Percentiles rank a stretch among this genome's conserved stretches.
phyloP scores from a whole-genome alignment of 495 filamentous ascomycete species.

The Penicillium fimorum region DNA sequence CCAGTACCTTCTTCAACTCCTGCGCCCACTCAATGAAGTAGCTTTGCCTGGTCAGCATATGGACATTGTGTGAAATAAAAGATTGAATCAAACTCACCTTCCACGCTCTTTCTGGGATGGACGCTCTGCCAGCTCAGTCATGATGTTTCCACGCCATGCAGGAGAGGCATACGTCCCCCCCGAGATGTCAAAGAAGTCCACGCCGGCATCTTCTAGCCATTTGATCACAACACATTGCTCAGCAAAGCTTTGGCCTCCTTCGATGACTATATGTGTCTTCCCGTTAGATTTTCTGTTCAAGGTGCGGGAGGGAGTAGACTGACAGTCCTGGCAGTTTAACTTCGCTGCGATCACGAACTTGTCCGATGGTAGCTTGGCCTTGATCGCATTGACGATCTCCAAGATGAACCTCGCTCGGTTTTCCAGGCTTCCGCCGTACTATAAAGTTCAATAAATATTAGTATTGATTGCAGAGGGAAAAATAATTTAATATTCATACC shows the following conservation, averaged over 20 bases:
- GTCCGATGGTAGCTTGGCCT: conserved; percentile 14
- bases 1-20: conserved; percentile 20
- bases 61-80: too few relatives aligned
- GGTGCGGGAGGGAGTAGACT: neutral
- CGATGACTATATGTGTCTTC: conserved; percentile 8
- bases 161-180: conserved; percentile 20
- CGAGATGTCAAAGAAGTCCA: conserved; percentile 24
- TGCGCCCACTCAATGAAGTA: conserved; percentile 23
- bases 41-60: conserved; percentile 1
- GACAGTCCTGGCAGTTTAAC: conserved; percentile 21
- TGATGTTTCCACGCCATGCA: conserved; percentile 22
- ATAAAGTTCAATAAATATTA: too few relatives aligned
- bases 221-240: conserved; percentile 22
- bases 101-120: conserved; percentile 18
- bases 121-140: conserved; percentile 16
- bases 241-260: conserved; percentile 18
- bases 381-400: conserved; percentile 29
- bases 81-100: neutral
- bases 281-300: neutral
- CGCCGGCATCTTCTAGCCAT: conserved; percentile 18
- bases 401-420: conserved; percentile 37
- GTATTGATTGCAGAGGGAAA: too few relatives aligned
- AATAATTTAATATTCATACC: conserved; percentile 2
- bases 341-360: conserved; percentile 20
- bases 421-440: conserved; percentile 43